phyloP scores from a whole-genome alignment of 345 rosid species.

The Citrus sp. region DNA sequence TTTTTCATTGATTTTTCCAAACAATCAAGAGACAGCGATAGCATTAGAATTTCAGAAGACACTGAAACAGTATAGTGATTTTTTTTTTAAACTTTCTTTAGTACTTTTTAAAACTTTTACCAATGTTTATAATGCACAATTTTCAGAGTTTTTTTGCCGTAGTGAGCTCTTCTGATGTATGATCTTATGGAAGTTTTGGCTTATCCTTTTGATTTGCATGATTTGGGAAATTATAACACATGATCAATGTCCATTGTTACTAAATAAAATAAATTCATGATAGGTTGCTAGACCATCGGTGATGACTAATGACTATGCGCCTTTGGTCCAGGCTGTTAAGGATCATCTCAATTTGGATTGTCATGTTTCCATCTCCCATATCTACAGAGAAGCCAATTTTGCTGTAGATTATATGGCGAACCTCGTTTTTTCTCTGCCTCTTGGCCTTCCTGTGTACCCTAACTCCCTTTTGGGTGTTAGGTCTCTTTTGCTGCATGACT shows the following conservation, averaged over 20 bases:
- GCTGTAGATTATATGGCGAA: too few relatives aligned
- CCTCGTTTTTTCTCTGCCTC: fast-evolving
- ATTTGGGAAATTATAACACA: not conserved
- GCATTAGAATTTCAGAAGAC: not conserved
- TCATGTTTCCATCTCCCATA: too few relatives aligned
- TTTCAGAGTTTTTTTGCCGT: not conserved
- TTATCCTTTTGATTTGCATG: not conserved
- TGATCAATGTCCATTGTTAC: not conserved
- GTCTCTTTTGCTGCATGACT: too few relatives aligned
- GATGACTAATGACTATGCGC: too few relatives aligned
- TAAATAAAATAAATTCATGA: not conserved
- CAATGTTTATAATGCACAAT: not conserved
- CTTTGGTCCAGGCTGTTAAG: too few relatives aligned
- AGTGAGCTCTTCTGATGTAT: not conserved
- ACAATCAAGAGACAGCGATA: conserved; percentile 6
- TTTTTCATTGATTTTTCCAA: not conserved
- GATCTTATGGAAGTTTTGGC: not conserved
- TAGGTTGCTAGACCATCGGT: too few relatives aligned
- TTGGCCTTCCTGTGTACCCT: too few relatives aligned
- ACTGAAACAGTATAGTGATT: not conserved
- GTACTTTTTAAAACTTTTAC: not conserved
- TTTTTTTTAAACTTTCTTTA: not conserved
- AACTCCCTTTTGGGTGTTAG: too few relatives aligned
- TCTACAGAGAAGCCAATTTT: too few relatives aligned
- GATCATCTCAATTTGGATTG: too few relatives aligned